phyloP scores from a whole-genome alignment of 768 basidiomycete genomes.

The Infundibulicybe gibba region DNA sequence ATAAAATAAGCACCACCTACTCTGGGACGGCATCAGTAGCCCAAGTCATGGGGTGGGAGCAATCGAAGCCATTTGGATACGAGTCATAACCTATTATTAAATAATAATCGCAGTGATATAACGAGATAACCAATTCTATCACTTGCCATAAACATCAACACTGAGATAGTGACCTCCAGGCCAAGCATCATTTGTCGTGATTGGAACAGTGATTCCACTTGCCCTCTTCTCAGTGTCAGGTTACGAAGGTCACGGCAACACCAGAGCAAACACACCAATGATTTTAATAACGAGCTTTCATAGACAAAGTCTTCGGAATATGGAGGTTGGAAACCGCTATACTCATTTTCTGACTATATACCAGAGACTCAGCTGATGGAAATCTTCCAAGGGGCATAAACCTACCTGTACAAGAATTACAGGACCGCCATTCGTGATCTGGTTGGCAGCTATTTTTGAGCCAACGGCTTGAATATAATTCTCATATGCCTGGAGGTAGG shows the following conservation, averaged over 20 bases:
- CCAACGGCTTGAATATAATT: slow-evolving; percentile 47
- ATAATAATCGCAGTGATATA: not conserved
- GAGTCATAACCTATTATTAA: slow-evolving; percentile 33
- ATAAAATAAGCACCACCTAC: slow-evolving; percentile 13
- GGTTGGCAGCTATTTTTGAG: slow-evolving; percentile 41
- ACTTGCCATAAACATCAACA: slow-evolving; percentile 44
- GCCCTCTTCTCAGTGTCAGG: slow-evolving; percentile 23
- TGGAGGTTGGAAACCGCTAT: slow-evolving; percentile 35
- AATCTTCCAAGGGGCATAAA: not conserved
- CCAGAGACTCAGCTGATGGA: not conserved
- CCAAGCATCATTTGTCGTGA: slow-evolving; percentile 44
- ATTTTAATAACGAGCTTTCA: slow-evolving; percentile 26
- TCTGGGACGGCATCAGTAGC: slow-evolving; percentile 36
- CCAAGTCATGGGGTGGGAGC: slow-evolving; percentile 45
- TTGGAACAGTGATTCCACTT: slow-evolving; percentile 42
- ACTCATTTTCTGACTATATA: slow-evolving; percentile 51
- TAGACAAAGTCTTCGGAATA: slow-evolving; percentile 38
- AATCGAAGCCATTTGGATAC: slow-evolving; percentile 55
- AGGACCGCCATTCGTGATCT: slow-evolving; percentile 59
- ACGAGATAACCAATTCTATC: too few relatives aligned
- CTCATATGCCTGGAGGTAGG: slow-evolving; percentile 44
- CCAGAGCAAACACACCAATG: slow-evolving; percentile 20
- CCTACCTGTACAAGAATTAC: slow-evolving; percentile 39
- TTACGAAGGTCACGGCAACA: not conserved
- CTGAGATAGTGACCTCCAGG: slow-evolving; percentile 41